Evolutionary conservation across 1,284 basidiomycete genomes (phyloP), one percentile per base, ranked within the genome.

Genomic region (Dichomitus squalens): DNA sequence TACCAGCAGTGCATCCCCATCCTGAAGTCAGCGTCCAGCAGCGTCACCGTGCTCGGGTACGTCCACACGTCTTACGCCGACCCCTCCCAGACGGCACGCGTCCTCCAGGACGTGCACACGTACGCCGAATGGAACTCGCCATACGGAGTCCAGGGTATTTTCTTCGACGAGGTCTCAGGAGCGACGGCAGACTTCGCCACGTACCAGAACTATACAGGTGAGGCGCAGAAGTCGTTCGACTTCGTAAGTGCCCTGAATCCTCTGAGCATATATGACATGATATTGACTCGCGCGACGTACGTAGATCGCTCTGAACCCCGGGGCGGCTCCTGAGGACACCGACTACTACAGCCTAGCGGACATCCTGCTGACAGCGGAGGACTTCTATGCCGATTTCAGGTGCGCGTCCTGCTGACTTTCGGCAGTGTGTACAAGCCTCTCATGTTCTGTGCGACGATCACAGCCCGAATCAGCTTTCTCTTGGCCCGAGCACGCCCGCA

Each of bases 41-140:
- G 75, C 52, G 72, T 73, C 57, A 67, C 70, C 46, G 57, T 74
- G 8, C 49, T 76, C 3, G 75, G 74, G 16, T 77, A 77, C 49
- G 73, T 77, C 5, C 50, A 40, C 3, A 75, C 75, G 7, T 49
- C 55, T 21, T 64, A 62, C 34, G 72, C 70, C 20, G 36, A 31
- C 2, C 18, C 41, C n/a, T 58, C 62, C n/a, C 21, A 59, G 29
- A 38, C 52, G 23, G 52, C 64, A 2, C 59, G 43, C 11, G 68
- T 75, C 11, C 59, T 55, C n/a, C 51, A 56, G 2, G 72, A 76
- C 43, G 64, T 76, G n/a, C 53, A 69, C 27, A 75, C 72, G 7
- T 78, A 77, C 44, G 65, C 66, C 8, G 57, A 58, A 0, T 76
- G 75, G 75, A 51, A 53, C 2, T 40, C 64, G 8, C 44, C 68